A percentile compares a stretch with the other conserved stretches of the same genome.
Conservation (phyloP, 148 eudicot genomes). For the Cornus florida region DNA sequence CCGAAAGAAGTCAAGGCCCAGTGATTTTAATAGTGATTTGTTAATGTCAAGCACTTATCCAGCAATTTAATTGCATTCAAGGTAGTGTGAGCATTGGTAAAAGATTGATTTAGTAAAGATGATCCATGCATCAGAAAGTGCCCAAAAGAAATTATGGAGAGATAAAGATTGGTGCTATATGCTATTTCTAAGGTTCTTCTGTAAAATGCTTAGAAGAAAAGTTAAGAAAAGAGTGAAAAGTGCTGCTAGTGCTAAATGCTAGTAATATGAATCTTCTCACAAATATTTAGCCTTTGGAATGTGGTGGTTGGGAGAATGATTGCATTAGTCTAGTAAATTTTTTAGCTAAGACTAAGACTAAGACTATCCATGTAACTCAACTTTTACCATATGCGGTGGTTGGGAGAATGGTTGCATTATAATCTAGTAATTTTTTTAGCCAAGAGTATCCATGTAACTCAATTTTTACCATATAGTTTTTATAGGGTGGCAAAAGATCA, state of each 20-base stretch:
- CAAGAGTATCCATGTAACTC: not conserved
- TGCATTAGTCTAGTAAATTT: too few species aligned
- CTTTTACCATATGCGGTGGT: not conserved
- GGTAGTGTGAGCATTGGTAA: not conserved
- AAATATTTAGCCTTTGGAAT: not conserved
- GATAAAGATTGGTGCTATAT: not conserved
- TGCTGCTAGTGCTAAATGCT: not conserved
- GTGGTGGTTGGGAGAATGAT: too few species aligned
- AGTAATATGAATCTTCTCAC: not conserved
- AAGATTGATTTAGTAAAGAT: not conserved
- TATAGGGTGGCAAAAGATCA: not conserved
- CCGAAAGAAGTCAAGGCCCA: too few species aligned
- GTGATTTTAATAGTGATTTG: too few species aligned
- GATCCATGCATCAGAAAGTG: not conserved
- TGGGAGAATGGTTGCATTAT: too few species aligned
- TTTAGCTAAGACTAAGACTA: too few species aligned
- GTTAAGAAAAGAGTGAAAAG: not conserved
- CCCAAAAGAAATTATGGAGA: not conserved
- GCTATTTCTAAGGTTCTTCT: not conserved
- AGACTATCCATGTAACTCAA: too few species aligned
- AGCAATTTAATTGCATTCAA: not conserved
- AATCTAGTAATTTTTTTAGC: not conserved
- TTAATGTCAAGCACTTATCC: not conserved
- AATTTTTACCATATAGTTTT: not conserved
- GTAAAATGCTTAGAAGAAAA: constrained; percentile 3